phyloP scores from a whole-genome alignment of 345 rosid species.

The Sapria himalayana region DNA sequence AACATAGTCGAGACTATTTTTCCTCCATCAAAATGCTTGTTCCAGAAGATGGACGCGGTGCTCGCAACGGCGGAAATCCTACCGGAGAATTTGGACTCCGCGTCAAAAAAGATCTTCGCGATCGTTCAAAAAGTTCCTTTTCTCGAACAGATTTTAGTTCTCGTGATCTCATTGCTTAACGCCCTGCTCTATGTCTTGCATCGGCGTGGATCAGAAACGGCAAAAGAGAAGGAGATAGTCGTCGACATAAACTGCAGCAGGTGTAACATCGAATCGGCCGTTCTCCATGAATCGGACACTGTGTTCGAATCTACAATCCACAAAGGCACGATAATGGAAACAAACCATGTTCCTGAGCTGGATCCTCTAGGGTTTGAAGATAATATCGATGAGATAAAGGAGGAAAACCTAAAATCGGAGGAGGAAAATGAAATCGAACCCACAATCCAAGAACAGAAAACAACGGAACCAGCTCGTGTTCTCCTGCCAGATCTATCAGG shows the following conservation, averaged over 20 bases:
- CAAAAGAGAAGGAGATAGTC: conserved; percentile 29
- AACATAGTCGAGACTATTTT: conserved; percentile 17
- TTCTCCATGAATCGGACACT: conserved; percentile 4
- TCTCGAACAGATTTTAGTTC: conserved; percentile 15
- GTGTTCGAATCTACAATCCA: neutral
- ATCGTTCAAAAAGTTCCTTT: conserved; percentile 15
- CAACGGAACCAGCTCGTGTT: no score
- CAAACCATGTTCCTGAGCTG: no score
- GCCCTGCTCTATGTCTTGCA: conserved; percentile 10
- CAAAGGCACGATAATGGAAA: no score
- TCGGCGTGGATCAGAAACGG: conserved; percentile 14
- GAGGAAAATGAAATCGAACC: no score
- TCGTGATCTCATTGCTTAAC: conserved; percentile 20
- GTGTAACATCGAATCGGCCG: conserved; percentile 7
- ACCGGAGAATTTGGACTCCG: conserved; percentile 27
- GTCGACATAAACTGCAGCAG: conserved; percentile 18
- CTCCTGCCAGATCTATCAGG: no score
- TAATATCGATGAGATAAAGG: no score
- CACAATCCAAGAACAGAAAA: no score
- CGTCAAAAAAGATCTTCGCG: conserved; percentile 10
- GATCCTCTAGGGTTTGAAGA: no score
- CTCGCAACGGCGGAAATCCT: conserved; percentile 19
- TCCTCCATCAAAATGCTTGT: conserved; percentile 25
- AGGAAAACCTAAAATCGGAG: no score
- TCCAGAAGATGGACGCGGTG: conserved; percentile 22